Evolutionary conservation across 257 asterid genomes (phyloP), one percentile per base, ranked within the genome.

Genomic region (Ballota nigra): DNA sequence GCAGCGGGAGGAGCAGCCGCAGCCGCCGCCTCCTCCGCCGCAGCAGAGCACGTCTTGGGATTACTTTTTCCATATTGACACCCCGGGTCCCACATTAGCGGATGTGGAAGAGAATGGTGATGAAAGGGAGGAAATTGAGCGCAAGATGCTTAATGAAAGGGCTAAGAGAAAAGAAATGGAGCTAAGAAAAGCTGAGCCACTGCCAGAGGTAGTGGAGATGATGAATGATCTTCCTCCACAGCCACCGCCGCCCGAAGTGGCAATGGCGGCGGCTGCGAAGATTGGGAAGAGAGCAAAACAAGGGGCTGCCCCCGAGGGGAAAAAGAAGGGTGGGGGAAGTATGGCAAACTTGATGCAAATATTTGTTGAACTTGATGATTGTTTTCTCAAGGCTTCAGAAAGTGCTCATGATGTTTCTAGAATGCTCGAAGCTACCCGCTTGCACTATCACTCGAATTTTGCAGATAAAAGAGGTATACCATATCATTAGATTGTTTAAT

Each of bases 361-460:
- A 79, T 91, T 91, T 63, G 77, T 77, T 33, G 90, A 84, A 3
- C 87, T 94, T 60, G 99, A 94, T 84, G 99, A 94, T 79, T 89
- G 89, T 73, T 94, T 94, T 74, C 96, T 94, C 4, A 83, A 86
- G 84, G 96, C 97, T 40, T 94, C 91, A 0, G 91, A 94, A 75
- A 89, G 99, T 77, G 96, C 97, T 71, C 91, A 91, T 6, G 99
- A 91, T 20, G 95, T 94, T 20, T 88, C 96, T 2, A 80, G 96
- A 66, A 89, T 91, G 97, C 97, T 94, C 0, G 97, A 94, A 84
- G 98, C 98, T 0, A 88, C 90, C 65, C 91, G 97, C 23, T 80
- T 94, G 86, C 98, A 94, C 80, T 94, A 91, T 76, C 98, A 94
- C 83, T 94, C 98, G 0, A 94, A 91, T 69, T 94, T 91, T 3